Percentiles rank a stretch among this genome's conserved stretches.
These are phyloP conservation scores for Candida tammaniensis DNA, from an alignment of 805 yeast genomes.

Conservation along the genomic window DNA sequence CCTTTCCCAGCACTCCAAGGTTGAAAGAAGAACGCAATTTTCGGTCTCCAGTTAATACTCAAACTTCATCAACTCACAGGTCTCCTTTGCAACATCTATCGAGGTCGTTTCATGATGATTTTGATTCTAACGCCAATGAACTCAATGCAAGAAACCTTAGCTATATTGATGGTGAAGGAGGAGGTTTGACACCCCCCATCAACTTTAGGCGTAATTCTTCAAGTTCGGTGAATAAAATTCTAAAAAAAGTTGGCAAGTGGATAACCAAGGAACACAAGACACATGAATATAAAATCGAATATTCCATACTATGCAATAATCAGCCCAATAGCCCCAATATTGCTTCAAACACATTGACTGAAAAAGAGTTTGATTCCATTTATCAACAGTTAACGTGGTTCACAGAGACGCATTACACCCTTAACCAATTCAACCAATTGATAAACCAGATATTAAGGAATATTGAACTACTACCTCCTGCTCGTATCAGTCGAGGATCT, in stretches of 20 bases:
- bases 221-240: not conserved
- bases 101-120: too few species aligned
- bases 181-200: constrained; percentile 1
- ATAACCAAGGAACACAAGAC: constrained; percentile 2
- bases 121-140: too few species aligned
- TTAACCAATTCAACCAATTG: constrained; percentile 31
- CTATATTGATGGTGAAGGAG: too few species aligned
- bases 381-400: not conserved
- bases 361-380: not conserved
- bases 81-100: too few species aligned
- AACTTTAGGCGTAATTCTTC: constrained; percentile 8
- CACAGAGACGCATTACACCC: constrained; percentile 7
- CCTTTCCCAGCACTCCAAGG: too few species aligned
- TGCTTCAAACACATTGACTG: constrained; percentile 4
- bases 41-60: too few species aligned
- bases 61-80: too few species aligned
- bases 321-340: constrained; percentile 13
- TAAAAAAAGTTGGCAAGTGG: constrained; percentile 9
- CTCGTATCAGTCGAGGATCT: constrained; percentile 60
- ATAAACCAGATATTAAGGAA: constrained; percentile 42
- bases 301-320: constrained; percentile 26
- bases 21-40: too few species aligned
- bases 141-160: too few species aligned
- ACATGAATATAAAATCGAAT: constrained; percentile 28
- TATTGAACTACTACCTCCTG: constrained; percentile 35